phyloP scores from a whole-genome alignment of 306 rosid genomes.

The Macrotyloma uniflorum region DNA sequence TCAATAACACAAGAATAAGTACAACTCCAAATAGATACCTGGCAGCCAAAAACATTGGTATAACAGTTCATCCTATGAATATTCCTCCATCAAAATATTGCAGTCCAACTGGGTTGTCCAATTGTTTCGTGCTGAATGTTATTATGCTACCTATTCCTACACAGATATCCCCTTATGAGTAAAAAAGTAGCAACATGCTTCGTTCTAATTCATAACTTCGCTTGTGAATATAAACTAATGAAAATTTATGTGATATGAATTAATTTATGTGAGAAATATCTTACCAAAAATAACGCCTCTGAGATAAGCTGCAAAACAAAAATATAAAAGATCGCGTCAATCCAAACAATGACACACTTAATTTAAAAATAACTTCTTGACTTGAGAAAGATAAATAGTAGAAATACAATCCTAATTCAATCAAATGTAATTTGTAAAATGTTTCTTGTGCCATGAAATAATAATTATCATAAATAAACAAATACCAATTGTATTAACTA shows the following conservation, averaged over 20 bases:
- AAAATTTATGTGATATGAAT: not conserved
- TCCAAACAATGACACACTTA: not conserved
- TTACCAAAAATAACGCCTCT: slow-evolving; percentile 39
- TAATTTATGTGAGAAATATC: not conserved
- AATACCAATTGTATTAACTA: not conserved
- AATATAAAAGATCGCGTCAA: not conserved
- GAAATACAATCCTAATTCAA: not conserved
- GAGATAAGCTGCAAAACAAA: slow-evolving; percentile 34
- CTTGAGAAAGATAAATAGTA: not conserved
- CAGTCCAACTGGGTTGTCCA: slow-evolving; percentile 5
- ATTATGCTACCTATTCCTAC: slow-evolving; percentile 21
- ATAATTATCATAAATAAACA: not conserved
- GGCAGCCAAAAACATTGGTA: not conserved
- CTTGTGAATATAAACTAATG: not conserved
- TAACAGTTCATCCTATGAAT: not conserved
- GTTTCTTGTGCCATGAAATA: not conserved
- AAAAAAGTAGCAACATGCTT: not conserved
- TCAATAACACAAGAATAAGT: not conserved
- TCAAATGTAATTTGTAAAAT: not conserved
- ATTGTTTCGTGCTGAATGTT: not conserved
- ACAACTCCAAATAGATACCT: slow-evolving; percentile 10
- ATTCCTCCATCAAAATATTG: not conserved
- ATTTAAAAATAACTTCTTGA: not conserved
- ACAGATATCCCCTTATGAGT: not conserved
- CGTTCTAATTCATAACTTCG: not conserved